Base-by-base conservation (phyloP, 345 rosid genomes). In the Lepidium didymum region DNA sequence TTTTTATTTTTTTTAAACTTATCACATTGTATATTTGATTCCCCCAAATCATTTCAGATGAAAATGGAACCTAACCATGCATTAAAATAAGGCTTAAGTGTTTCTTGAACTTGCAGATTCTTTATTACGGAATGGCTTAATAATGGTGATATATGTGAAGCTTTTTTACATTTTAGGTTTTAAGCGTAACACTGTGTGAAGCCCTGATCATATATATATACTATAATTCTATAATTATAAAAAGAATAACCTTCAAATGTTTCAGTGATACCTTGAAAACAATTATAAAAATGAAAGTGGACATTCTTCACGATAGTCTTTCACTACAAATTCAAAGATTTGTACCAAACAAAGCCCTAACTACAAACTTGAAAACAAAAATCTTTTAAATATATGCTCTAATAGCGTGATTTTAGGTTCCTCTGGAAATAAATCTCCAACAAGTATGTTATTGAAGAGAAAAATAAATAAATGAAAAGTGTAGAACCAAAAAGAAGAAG, bases 21-120 rank as follows among this genome's bases (percentile, higher is more conserved):
- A 33, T 27, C 37, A 33, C 40, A 41, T 14, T 19, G 62, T 52
- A 62, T 43, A 13, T 15, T 61, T 51, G 59, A 51, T 34, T 14
- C 34, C 33, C 13, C 33, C 46, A 49, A 70, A 43, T 54, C 9
- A 62, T 45, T 50, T 51, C 62, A 52, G 46, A 34, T 7, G 42
- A 57, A 55, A 49, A n/a, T 36, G 60, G 44, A 49, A 57, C 46
- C 31, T 12, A 73, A 56, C 59, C 53, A 66, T n/a, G 19, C 41
- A 15, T 6, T 27, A 27, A 1, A 29, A 10, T 46, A 10, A 25
- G 1, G 7, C 5, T 14, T 7, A 2, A n/a, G 4, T 27, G 12
- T 14, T 15, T 29, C 2, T 15, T 27, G 15, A 29, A 61, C 11
- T 29, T 52, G 15, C 1, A 16, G 1, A 27, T 65, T 21, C 57